These are phyloP conservation scores for Crithidia expoeki DNA, from an alignment of 208 protist genomes.

Conservation along the genomic window DNA sequence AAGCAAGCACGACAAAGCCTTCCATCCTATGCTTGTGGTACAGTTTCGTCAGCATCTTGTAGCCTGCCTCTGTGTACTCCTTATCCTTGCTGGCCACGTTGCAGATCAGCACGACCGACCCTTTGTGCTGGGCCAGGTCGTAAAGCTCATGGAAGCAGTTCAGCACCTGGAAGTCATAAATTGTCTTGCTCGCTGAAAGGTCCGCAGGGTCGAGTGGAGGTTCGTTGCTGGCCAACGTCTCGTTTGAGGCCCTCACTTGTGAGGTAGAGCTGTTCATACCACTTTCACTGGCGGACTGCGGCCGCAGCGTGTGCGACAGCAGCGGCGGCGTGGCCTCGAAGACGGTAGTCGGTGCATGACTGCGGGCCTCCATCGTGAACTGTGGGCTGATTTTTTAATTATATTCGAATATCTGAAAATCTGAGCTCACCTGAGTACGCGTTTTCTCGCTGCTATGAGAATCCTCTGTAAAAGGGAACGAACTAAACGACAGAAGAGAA, in stretches of 20 bases:
- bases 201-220: constrained; percentile 16
- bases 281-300: not conserved
- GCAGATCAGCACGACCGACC: constrained; percentile 83
- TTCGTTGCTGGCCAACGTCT: constrained; percentile 23
- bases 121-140: constrained; percentile 79
- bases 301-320: not conserved
- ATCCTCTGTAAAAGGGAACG: too few species aligned
- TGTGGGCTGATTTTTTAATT: not conserved
- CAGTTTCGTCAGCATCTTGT: constrained; percentile 65
- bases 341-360: not conserved
- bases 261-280: constrained; percentile 7
- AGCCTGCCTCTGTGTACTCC: constrained; percentile 77
- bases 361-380: constrained; percentile 4
- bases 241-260: constrained; percentile 8
- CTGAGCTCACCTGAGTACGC: too few species aligned
- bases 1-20: constrained; percentile 83
- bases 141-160: constrained; percentile 68
- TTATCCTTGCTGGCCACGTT: constrained; percentile 92
- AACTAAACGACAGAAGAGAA: too few species aligned
- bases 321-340: not conserved
- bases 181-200: constrained; percentile 31
- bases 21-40: constrained; percentile 73
- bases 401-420: too few species aligned
- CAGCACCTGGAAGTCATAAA: constrained; percentile 75
- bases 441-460: too few species aligned